Base-by-base conservation (phyloP, 2,329 filamentous ascomycete species). In the Lachnellula arida region DNA sequence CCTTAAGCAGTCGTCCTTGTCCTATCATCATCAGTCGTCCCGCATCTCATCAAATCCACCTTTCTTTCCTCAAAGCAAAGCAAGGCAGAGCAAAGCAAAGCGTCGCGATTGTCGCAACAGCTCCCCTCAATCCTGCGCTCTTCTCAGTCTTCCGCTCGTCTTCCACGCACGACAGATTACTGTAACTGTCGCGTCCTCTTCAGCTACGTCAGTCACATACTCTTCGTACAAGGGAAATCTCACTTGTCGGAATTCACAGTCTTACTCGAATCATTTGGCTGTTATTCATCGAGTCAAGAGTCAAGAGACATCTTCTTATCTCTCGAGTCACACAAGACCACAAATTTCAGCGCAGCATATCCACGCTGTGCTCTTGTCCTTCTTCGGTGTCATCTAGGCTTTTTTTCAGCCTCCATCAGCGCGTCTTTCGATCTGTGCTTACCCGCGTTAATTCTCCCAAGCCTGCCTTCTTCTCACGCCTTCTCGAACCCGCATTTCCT, bases 261-360 rank as follows among this genome's bases (percentile, higher is more conserved):
- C 55, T 52, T 64, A 55, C 49, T 64, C 65, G 63, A 61, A 62
- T 57, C 55, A 60, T 67, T 64, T 66, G 62, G 63, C 63, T 61
- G 53, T 64, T 53, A 39, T 56, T 58, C 55, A 54, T 57, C 57
- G 53, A 54, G 61, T 63, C 63, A 63, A 63, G 63, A 65, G 61
- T 66, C 67, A 43, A 47, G 34, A 59, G 56, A 57, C 56, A 55
- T 55, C 60, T 65, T 65, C 63, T 63, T 68, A 63, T 67, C 63
- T 49, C 63, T 65, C 63, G 64, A 66, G 65, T 68, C 60, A 53
- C 63, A 65, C 62, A 61, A 63, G 54, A 56, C 52, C 60, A 51
- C 51, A 60, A 58, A 51, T 54, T 58, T 56, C 62, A 53, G 57
- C 58, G 59, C 60, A 60, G 58, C 58, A 58, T 55, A 51, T 46